Evolutionary conservation across 164 flowering plant species (phyloP).

Genomic region (Stephania yunnanensis): DNA sequence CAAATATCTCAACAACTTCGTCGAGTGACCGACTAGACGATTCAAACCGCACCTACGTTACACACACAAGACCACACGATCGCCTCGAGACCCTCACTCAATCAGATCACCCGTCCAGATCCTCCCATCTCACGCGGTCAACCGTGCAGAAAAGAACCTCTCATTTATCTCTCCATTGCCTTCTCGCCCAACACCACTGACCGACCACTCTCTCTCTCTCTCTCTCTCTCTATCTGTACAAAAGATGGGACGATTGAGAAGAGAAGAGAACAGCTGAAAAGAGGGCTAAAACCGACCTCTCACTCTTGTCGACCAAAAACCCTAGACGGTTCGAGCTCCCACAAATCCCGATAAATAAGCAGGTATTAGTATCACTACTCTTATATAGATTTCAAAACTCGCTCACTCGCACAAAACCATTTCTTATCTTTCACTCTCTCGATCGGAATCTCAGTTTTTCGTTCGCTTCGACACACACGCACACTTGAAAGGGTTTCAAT

Average conservation of each 20-base stretch:
- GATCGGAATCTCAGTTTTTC: slow-evolving; percentile 16
- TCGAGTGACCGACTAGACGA: not conserved
- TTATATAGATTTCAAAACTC: no score
- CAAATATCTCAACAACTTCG: not conserved
- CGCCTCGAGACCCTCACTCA: not conserved
- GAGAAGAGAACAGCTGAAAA: not conserved
- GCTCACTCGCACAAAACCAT: no score
- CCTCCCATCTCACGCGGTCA: not conserved
- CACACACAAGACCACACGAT: not conserved
- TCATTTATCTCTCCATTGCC: not conserved
- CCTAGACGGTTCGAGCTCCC: slow-evolving; percentile 4
- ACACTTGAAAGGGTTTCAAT: slow-evolving; percentile 7
- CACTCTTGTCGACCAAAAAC: slow-evolving; percentile 9
- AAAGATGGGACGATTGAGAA: slow-evolving; percentile 5
- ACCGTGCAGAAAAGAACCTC: not conserved
- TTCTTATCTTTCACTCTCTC: slow-evolving; percentile 1
- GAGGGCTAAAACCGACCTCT: slow-evolving; percentile 3
- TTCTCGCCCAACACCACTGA: not conserved
- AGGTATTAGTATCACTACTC: not conserved
- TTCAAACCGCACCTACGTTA: not conserved
- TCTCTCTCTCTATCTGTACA: slow-evolving; percentile 7
- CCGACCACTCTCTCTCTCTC: slow-evolving; percentile 8
- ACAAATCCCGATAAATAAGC: slow-evolving; percentile 10
- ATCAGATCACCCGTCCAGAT: not conserved
- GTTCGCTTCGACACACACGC: slow-evolving; percentile 7